Evolutionary conservation across 441 rosid species (phyloP), one percentile per base, ranked within the genome.

Genomic region (Adansonia madagascariensis): DNA sequence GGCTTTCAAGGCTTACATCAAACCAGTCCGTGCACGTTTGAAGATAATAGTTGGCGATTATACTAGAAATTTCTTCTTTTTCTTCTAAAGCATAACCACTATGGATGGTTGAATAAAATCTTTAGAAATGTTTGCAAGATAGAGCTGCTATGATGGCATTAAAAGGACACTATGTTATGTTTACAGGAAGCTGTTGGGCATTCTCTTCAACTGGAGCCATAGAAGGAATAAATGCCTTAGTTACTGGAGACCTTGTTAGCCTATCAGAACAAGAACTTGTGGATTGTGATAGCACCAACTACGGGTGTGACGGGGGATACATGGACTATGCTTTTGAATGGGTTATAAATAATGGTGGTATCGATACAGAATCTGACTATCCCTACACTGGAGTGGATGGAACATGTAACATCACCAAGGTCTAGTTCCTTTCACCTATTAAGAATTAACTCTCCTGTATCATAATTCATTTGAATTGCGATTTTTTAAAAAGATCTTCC

Each of bases 271-370:
- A 91, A 79, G 93, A 91, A 69, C 93, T 91, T 2, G 84, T 91
- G 27, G 89, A 85, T 61, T 91, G 95, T 59, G 95, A 89, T 72
- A 74, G 79, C n/a, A 87, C 88, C 49, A 85, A 88, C 76, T 3
- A 86, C 0, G 95, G 95, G 11, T 91, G 93, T 41, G 91, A 89
- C 0, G 93, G 95, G 39, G 95, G 93, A 56, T 84, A 89, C 67
- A 86, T 91, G 95, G 92, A 91, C 77, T 91, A 91, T 9, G 95
- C 92, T 0, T 91, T 91, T 52, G 92, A 91, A 75, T 91, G 95
- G 95, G 85, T 89, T 73, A 81, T 87, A 6, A 65, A 77, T 74
- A 91, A 89, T 5, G 95, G 93, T 5, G 95, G 93, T 8, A 89
- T 91, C 6, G 91, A 88, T 17, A 83, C 88, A 0, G 93, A 91